Base-by-base conservation (phyloP, 495 filamentous ascomycete genomes). In the Penicillium paradoxum region DNA sequence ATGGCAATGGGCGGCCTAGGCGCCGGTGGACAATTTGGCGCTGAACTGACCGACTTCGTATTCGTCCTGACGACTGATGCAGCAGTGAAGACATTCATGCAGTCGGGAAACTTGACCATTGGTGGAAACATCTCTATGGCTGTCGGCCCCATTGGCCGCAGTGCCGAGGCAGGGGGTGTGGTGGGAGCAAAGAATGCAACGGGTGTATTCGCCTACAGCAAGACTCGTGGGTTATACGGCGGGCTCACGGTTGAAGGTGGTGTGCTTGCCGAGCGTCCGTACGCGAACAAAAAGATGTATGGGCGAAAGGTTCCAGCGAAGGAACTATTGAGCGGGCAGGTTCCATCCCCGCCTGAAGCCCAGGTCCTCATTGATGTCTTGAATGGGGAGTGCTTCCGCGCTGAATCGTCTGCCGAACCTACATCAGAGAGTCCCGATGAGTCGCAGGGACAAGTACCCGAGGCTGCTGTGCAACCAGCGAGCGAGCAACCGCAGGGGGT, bases 21-120 rank as follows among this genome's bases (percentile, higher is more conserved):
- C 5, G 87, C 92, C 54, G 92, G 91, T 30, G 89, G 90, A 10
- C 93, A 96, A 64, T 89, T 97, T 58, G 93, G 93, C 29, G 86
- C 93, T 67, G 93, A 98, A 69, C 72, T 96, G 32, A 97, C 93
- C 11, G 92, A 98, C 62, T 98, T 97, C 63, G 90, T 98, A 46
- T 96, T 97, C 73, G 91, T 97, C 32, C 82, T 98, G 38, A 96
- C 96, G 68, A 90, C 95, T 53, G 77, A 83, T 29, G 80, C 76
- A 25, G 90, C 92, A 11, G 92, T 98, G 41, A 85, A 84, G 61
- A 91, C 89, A 8, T 97, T 97, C 67, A 89, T 89, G 9, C 89
- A 95, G 66, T 76, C 82, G 38, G 92, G 91, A 0, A 87, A 78
- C 25, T 66, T 97, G 24, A 95, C 90, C 25, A 74, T 98, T 5